These are phyloP conservation scores for Colletotrichum lini DNA, from an alignment of 2,329 filamentous ascomycete species.

Conservation along the genomic window DNA sequence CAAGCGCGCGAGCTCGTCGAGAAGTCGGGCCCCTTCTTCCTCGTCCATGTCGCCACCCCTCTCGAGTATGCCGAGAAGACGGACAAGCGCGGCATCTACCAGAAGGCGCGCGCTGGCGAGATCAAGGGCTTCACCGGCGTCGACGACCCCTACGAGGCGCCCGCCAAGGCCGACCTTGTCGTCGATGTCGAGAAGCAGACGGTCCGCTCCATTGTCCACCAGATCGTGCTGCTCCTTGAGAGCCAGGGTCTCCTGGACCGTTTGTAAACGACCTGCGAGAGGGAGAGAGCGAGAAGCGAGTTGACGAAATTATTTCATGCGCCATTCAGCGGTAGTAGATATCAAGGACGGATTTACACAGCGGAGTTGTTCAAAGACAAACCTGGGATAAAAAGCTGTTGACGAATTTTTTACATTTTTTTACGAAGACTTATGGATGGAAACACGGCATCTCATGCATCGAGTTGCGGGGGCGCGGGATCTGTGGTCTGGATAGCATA, in stretches of 20 bases:
- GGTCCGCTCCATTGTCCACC: constrained; percentile 93
- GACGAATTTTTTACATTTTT: neutral
- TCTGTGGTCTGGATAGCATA: neutral
- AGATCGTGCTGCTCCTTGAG: constrained; percentile 95
- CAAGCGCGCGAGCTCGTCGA: constrained; percentile 88
- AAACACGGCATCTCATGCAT: neutral
- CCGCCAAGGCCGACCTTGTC: constrained; percentile 83
- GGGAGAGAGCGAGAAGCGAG: neutral
- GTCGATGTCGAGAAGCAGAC: constrained; percentile 90
- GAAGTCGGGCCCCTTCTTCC: constrained; percentile 92
- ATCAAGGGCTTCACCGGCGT: constrained; percentile 99
- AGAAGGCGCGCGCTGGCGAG: constrained; percentile 85
- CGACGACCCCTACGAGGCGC: constrained; percentile 95
- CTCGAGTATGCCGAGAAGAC: constrained; percentile 96
- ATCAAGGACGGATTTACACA: constrained; percentile 13
- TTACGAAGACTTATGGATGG: constrained; percentile 4
- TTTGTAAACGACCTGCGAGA: constrained; percentile 54
- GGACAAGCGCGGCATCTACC: constrained; percentile 92
- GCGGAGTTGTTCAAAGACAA: constrained; percentile 15
- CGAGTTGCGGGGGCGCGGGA: neutral
- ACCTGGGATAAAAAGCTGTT: constrained; percentile 14
- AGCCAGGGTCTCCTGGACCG: constrained; percentile 88
- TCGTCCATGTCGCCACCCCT: constrained; percentile 93
- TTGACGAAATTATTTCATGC: neutral
- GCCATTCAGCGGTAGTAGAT: constrained; percentile 17